A percentile compares a stretch with the other conserved stretches of the same genome.
Conservation (phyloP, 331 rosid species). For the Rhamnella rubrinervis region DNA sequence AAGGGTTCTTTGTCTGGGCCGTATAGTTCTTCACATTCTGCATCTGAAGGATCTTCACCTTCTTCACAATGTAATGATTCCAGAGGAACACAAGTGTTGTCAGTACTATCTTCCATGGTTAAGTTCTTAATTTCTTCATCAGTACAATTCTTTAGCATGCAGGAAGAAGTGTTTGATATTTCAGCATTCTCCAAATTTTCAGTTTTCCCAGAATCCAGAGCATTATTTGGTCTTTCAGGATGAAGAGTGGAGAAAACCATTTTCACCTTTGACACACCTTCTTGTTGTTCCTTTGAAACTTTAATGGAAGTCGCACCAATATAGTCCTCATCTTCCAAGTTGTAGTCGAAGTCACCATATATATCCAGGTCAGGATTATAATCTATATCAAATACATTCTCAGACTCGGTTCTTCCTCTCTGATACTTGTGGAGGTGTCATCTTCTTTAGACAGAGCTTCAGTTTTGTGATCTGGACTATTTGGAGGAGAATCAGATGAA, state of each 20-base stretch:
- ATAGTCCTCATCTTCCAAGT: slow-evolving; percentile 86
- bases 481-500: slow-evolving; percentile 86
- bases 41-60: slow-evolving; percentile 60
- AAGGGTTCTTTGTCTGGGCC: slow-evolving; percentile 78
- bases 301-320: slow-evolving; percentile 58
- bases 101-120: slow-evolving; percentile 36
- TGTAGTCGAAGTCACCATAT: slow-evolving; percentile 95
- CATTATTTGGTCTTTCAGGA: slow-evolving; percentile 37
- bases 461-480: slow-evolving; percentile 51
- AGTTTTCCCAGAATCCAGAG: slow-evolving; percentile 37
- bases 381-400: slow-evolving; percentile 68
- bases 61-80: slow-evolving; percentile 44
- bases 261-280: slow-evolving; percentile 67
- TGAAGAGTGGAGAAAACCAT: slow-evolving; percentile 75
- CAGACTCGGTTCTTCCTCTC: slow-evolving; percentile 57
- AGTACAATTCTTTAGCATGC: slow-evolving; percentile 24
- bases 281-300: slow-evolving; percentile 49
- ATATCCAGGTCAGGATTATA: slow-evolving; percentile 78
- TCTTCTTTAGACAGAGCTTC: slow-evolving; percentile 38
- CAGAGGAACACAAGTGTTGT: slow-evolving; percentile 44
- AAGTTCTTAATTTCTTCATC: slow-evolving; percentile 25
- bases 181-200: slow-evolving; percentile 38
- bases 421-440: slow-evolving; percentile 22
- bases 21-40: slow-evolving; percentile 81
- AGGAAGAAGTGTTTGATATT: slow-evolving; percentile 42